phyloP scores from a whole-genome alignment of 2,329 filamentous ascomycete species.

The Apiospora koreana region DNA sequence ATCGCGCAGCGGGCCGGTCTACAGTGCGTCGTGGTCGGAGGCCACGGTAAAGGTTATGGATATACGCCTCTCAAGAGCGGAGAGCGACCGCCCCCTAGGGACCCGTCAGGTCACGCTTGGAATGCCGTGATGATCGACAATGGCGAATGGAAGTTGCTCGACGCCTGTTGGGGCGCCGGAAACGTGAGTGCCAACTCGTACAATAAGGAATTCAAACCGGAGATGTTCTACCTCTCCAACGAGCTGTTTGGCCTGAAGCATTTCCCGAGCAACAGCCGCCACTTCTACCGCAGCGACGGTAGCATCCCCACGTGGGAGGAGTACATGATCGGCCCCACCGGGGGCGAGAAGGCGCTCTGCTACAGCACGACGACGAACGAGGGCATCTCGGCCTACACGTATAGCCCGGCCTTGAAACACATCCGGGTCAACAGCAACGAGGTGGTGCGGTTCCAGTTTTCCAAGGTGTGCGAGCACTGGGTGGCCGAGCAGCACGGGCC shows the following conservation, averaged over 20 bases:
- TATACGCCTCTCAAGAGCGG: constrained; percentile 64
- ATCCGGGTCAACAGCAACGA: constrained; percentile 61
- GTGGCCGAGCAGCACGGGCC: constrained; percentile 66
- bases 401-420: constrained; percentile 60
- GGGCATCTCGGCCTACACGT: constrained; percentile 56
- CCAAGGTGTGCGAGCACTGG: constrained; percentile 81
- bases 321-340: constrained; percentile 67
- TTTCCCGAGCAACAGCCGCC: constrained; percentile 67
- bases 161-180: constrained; percentile 92
- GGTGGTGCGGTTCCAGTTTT: constrained; percentile 76
- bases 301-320: constrained; percentile 74
- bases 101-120: constrained; percentile 78
- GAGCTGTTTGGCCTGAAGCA: constrained; percentile 81
- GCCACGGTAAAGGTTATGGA: constrained; percentile 86
- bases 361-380: constrained; percentile 48
- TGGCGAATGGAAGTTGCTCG: constrained; percentile 87
- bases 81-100: constrained; percentile 63
- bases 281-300: constrained; percentile 78
- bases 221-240: constrained; percentile 63
- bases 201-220: constrained; percentile 66
- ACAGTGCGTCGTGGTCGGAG: constrained; percentile 71
- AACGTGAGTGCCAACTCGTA: constrained; percentile 62
- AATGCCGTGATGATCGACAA: constrained; percentile 87
- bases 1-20: constrained; percentile 80
- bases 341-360: constrained; percentile 48